Conservation (phyloP, 2,329 filamentous ascomycete species). For the Chalaropsis ovoidea region DNA sequence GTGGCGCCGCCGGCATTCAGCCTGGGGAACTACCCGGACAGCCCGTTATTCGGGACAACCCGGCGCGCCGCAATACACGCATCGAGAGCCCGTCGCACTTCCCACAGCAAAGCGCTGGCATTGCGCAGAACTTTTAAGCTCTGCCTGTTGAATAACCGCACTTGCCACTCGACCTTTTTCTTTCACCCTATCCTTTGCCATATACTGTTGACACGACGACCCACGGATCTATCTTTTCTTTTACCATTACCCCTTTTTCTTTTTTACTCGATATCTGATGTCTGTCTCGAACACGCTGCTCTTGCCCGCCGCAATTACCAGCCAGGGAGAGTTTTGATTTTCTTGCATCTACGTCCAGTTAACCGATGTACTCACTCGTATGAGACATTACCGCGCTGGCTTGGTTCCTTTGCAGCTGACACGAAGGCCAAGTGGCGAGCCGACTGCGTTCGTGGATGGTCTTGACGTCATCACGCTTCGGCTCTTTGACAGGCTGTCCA, state of each 20-base stretch:
- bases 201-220: slow-evolving; percentile 12
- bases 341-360: not conserved
- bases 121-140: slow-evolving; percentile 85
- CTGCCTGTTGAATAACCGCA: not conserved
- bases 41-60: slow-evolving; percentile 86
- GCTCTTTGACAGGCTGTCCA: not conserved
- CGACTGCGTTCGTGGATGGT: not conserved
- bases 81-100: slow-evolving; percentile 87
- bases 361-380: not conserved
- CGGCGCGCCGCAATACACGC: slow-evolving; percentile 81
- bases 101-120: slow-evolving; percentile 85
- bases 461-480: not conserved
- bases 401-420: not conserved
- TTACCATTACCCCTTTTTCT: not conserved
- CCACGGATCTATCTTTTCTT: slow-evolving; percentile 13
- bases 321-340: not conserved
- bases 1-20: not conserved
- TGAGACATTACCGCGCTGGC: not conserved
- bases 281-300: not conserved
- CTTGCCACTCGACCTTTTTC: slow-evolving; percentile 16
- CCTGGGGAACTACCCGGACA: slow-evolving; percentile 44
- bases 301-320: no score
- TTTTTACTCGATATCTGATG: slow-evolving; percentile 16
- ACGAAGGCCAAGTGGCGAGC: not conserved
- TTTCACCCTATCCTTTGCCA: not conserved